A percentile compares a stretch with the other conserved stretches of the same genome.
phyloP scores from a whole-genome alignment of 2,329 filamentous ascomycete genomes.

The Talaromyces piceae region DNA sequence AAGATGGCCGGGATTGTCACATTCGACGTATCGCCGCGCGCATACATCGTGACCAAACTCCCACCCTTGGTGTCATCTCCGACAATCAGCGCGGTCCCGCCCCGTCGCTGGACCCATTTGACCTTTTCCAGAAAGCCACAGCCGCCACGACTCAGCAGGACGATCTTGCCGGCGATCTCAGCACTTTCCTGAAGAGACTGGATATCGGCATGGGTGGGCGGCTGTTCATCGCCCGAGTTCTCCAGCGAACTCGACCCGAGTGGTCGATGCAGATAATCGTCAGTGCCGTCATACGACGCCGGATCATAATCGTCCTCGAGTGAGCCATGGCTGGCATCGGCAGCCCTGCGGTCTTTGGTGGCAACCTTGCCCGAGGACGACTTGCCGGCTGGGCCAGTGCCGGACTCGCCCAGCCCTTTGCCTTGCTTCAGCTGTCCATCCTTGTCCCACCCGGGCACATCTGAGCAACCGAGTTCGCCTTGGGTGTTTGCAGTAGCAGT shows the following conservation, averaged over 20 bases:
- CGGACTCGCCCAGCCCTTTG: conserved; percentile 11
- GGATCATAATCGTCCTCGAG: conserved; percentile 14
- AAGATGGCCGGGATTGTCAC: conserved; percentile 91
- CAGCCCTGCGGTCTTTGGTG: conserved; percentile 16
- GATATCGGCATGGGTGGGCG: conserved; percentile 69
- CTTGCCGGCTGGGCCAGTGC: conserved; percentile 20
- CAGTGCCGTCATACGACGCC: conserved; percentile 63
- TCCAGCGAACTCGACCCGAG: conserved; percentile 31
- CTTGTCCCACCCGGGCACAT: conserved; percentile 80
- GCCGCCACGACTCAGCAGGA: conserved; percentile 81
- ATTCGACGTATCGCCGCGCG: conserved; percentile 91
- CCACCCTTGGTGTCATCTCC: conserved; percentile 88
- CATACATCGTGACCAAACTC: conserved; percentile 93
- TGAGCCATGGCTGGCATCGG: conserved; percentile 18
- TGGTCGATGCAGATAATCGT: conserved; percentile 69
- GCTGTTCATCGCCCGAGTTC: conserved; percentile 26
- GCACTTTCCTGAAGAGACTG: conserved; percentile 85
- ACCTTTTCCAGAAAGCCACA: conserved; percentile 97
- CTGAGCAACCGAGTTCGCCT: conserved; percentile 88
- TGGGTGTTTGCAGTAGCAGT: conserved; percentile 49
- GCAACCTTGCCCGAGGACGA: conserved; percentile 16
- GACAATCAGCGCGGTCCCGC: conserved; percentile 82
- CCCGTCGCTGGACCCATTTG: conserved; percentile 90
- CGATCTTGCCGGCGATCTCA: conserved; percentile 89
- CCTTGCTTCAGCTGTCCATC: conserved; percentile 34